Evolutionary conservation across 257 asterid species (phyloP).

Genomic region (Plantago major): DNA sequence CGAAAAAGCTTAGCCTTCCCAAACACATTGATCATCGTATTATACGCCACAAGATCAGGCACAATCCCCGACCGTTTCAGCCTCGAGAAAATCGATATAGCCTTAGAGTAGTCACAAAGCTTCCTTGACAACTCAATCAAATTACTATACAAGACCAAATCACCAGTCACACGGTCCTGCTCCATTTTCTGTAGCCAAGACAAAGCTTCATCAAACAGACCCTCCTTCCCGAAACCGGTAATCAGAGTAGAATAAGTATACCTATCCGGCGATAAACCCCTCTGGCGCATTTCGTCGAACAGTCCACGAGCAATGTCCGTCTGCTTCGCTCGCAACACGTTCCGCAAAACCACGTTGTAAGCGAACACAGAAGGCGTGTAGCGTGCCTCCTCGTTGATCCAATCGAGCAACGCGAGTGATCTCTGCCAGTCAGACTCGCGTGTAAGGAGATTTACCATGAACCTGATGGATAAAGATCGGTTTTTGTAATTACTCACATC

Average conservation of each 20-base stretch:
- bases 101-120: slow-evolving; percentile 76
- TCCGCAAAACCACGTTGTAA: slow-evolving; percentile 87
- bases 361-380: slow-evolving; percentile 84
- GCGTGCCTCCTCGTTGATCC: slow-evolving; percentile 74
- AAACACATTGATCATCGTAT: slow-evolving; percentile 84
- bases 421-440: slow-evolving; percentile 88
- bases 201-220: slow-evolving; percentile 80
- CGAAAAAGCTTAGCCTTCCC: slow-evolving; percentile 94
- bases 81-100: slow-evolving; percentile 71
- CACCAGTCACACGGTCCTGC: slow-evolving; percentile 71
- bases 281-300: slow-evolving; percentile 92
- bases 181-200: slow-evolving; percentile 99
- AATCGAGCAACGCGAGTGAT: slow-evolving; percentile 83
- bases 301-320: slow-evolving; percentile 70
- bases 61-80: slow-evolving; percentile 67
- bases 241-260: slow-evolving; percentile 85
- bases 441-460: slow-evolving; percentile 78
- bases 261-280: slow-evolving; percentile 75
- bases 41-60: slow-evolving; percentile 85
- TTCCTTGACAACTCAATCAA: slow-evolving; percentile 84
- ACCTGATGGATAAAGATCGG: slow-evolving; percentile 56
- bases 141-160: slow-evolving; percentile 79
- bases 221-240: slow-evolving; percentile 80
- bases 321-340: slow-evolving; percentile 74
- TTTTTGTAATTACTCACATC: too few species aligned